phyloP scores from a whole-genome alignment of 768 basidiomycete species.

The Tulasnella sp. region DNA sequence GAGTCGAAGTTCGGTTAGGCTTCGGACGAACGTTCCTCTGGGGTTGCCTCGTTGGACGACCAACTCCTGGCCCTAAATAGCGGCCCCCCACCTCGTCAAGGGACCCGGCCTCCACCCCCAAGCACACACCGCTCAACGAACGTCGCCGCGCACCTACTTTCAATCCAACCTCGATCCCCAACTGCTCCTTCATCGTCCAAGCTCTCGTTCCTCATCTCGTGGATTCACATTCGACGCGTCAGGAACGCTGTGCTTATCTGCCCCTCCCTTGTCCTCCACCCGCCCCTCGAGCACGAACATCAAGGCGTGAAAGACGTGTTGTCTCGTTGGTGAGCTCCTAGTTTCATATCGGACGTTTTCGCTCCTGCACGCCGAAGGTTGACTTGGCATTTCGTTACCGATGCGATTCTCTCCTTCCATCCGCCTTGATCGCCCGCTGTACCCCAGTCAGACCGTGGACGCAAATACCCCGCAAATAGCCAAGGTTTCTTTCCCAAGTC shows the following conservation, averaged over 20 bases:
- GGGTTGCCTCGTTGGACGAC: neutral
- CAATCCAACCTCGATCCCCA: neutral
- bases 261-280: neutral
- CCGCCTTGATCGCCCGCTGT: neutral
- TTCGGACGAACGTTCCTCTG: slow-evolving; percentile 5
- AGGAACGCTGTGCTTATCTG: neutral
- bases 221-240: neutral
- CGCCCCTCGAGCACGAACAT: neutral
- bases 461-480: neutral
- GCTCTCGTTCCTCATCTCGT: neutral
- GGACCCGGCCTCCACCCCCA: slow-evolving; percentile 1
- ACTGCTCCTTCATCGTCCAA: neutral
- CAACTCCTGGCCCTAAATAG: neutral
- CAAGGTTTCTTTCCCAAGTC: neutral
- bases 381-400: neutral
- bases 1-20: slow-evolving; percentile 9
- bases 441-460: neutral
- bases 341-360: neutral
- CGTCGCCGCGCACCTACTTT: neutral
- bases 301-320: neutral
- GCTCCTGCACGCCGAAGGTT: neutral
- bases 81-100: neutral
- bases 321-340: neutral
- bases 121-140: neutral
- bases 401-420: neutral